Base-by-base conservation (phyloP, 1,284 basidiomycete species). In the Inonotus obliquus region DNA sequence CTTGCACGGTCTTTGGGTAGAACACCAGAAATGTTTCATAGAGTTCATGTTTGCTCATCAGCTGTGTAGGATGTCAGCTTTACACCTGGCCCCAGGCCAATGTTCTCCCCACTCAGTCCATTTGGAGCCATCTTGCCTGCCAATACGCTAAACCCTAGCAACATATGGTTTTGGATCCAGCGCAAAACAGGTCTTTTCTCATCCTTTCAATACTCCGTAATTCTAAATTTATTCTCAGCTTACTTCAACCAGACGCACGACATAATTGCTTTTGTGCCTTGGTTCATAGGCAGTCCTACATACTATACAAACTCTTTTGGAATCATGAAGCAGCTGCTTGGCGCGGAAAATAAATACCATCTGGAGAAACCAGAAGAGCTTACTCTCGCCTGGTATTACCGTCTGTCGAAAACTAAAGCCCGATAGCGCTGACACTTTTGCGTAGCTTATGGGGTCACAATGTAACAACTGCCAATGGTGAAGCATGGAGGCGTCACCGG, bases 401-500 rank as follows among this genome's bases (percentile, higher is more conserved):
- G 10, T 10, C 17, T 39, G 2, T 39, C 17, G 11, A n/a, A n/a
- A n/a, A n/a, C 17, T 39, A 11, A 39, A 17, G 17, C 38, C 17
- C 11, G 11, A 39, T 39, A 17, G 17, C 17, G 2, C 38, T 39
- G 38, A 39, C 38, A 17, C 10, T 11, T 1, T 1, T 39, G 10
- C 38, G 17, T 11, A 82, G 80, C 1, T 57, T 74, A 2, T 81
- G 76, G 76, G 81, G 80, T 4, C 77, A 78, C 69, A 83, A 78
- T 64, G 68, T 82, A 5, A 63, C 77, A n/a, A 70, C 76, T 13
- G 70, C 78, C 1, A 54, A 63, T 1, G 76, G 80, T 17, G 77
- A 79, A 1, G 66, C 69, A 1, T 82, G 81, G 81, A 72, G 79
- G 38, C 81, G 75, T 58, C 79, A 84, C 65, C 71, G 81, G 44